Conservation (phyloP, 352 stramenopile genomes). For the Phytophthora capsici region DNA sequence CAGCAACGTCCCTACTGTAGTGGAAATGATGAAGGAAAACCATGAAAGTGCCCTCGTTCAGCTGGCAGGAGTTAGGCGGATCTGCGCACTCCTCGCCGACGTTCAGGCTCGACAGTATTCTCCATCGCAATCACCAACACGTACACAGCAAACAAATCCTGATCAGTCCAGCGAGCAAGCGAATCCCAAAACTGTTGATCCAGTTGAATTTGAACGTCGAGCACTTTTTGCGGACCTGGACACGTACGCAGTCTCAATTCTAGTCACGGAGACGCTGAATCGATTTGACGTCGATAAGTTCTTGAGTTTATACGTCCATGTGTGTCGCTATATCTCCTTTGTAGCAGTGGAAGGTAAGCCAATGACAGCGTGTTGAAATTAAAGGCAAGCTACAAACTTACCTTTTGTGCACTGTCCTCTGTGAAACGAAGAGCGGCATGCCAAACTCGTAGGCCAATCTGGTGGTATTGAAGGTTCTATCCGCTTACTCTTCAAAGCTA, state of each 20-base stretch:
- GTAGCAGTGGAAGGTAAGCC: conserved; percentile 54
- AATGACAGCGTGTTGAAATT: neutral
- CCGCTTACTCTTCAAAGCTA: conserved; percentile 61
- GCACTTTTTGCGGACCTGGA: conserved; percentile 56
- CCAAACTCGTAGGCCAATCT: conserved; percentile 63
- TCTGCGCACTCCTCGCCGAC: conserved; percentile 55
- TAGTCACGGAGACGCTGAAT: conserved; percentile 50
- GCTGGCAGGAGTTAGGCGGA: conserved; percentile 53
- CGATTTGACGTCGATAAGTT: conserved; percentile 67
- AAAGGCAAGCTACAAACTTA: conserved; percentile 3
- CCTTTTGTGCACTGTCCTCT: neutral
- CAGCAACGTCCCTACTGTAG: conserved; percentile 53
- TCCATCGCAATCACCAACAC: conserved; percentile 21
- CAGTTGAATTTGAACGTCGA: conserved; percentile 18
- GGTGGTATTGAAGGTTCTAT: conserved; percentile 71
- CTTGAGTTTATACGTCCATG: conserved; percentile 61
- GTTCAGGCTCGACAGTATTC: conserved; percentile 38
- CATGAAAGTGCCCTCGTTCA: conserved; percentile 67
- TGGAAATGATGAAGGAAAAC: conserved; percentile 76
- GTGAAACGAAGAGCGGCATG: conserved; percentile 47
- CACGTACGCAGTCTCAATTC: conserved; percentile 39
- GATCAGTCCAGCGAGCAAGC: conserved; percentile 9
- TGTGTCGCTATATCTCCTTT: conserved; percentile 69
- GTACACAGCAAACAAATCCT: conserved; percentile 9
- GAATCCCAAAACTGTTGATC: conserved; percentile 4